Evolutionary conservation across 306 rosid species (phyloP), one percentile per base, ranked within the genome.

Genomic region (Vigna mungo): DNA sequence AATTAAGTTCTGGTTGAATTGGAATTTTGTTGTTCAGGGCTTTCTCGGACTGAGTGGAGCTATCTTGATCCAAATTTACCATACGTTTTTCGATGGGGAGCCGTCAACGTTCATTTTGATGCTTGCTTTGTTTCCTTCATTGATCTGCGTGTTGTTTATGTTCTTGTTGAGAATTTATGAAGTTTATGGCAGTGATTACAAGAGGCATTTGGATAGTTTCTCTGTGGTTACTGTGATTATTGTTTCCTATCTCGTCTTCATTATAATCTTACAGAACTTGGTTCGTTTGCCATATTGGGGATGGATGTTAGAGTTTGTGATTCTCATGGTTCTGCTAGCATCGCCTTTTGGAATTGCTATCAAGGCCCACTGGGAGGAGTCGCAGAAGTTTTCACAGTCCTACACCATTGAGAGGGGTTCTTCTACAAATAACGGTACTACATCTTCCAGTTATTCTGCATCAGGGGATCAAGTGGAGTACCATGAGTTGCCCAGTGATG

Each of bases 1-100:
- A 60, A 60, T 30, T 60, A 30, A 16, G 39, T 60, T 60, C 32
- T 32, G 10, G 15, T 15, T 56, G 6, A 15, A 16, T 23, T 68
- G 76, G 67, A 58, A 9, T 34, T 59, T 63, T 77, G 11, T 71
- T 89, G 20, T 60, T 6, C 89, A 94, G 98, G 97, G 97, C 5
- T 94, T 89, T 85, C 80, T 92, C 54, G 98, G 98, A 70, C 86
- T 94, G 10, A 92, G 98, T 81, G 97, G 97, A 74, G 98, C 98
- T 65, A 87, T 92, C 67, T 72, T 94, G 59, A 87, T 94, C 27
- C 96, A 88, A 73, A 62, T 92, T 32, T 90, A 94, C 44, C 86
- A 85, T 27, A 85, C 90, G 15, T 32, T 82, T 63, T 89, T 83
- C 68, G 76, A 83, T 44, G 92, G 89, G 14, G 82, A 92, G 15